Evolutionary conservation across 257 asterid species (phyloP), one percentile per base, ranked within the genome.

Genomic region (Solanum habrochaites): DNA sequence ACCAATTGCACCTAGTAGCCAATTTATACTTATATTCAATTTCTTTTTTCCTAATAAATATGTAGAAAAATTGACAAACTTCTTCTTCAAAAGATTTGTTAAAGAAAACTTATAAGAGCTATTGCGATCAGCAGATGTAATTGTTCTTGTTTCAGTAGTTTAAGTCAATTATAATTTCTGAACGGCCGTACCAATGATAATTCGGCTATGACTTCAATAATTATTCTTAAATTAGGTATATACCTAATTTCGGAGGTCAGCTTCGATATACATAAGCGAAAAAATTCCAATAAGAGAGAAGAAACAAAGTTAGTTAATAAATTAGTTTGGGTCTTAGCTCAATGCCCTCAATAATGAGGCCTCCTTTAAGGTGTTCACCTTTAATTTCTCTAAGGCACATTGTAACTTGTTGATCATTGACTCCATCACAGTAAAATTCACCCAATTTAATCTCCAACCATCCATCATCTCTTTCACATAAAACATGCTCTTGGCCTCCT

Each of bases 391-490:
- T 91, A 18, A 93, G 89, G 85, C 93, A 77, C 96, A 93, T 93
- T 74, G 90, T 90, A 64, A 95, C 95, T 31, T 91, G 95, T 13
- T 78, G 87, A 1, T 88, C 89, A 66, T 85, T 85, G 27, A 91
- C 93, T 85, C 93, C 93, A 84, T 83, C 90, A 31, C 89, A 89
- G 69, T 93, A 91, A 35, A 94, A 95, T 29, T 92, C 96, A 13
- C 98, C 98, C 86, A 95, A 86, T 35, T 93, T 97, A 45, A 94
- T 88, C 87, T 95, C 98, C 73, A 94, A 72, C 98, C 97, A 95
- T 25, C 94, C 93, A 70, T 95, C 98, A n/a, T 75, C 87, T 66
- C 98, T 93, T 47, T 77, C 90, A 18, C 77, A 42, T 32, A 92
- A 67, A 3, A 74, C 37, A 25, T 62, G 21, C 20, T 89, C 92